Evolutionary conservation across 2,329 filamentous ascomycete species (phyloP).

Genomic region (Arthrobotrys entomopaga): DNA sequence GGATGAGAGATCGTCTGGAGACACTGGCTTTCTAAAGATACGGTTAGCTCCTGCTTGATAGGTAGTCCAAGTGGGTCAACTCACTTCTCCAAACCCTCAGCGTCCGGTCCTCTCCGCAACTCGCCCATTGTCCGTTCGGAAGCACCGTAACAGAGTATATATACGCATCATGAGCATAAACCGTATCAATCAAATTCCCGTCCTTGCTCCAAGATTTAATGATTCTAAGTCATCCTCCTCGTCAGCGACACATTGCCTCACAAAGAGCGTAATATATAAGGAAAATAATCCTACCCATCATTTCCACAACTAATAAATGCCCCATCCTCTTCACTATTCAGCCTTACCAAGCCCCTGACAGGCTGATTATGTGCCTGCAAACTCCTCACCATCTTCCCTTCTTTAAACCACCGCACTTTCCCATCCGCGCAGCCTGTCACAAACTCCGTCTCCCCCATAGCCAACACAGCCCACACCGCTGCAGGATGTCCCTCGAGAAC

Average conservation of each 20-base stretch:
- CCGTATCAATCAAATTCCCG: conserved; percentile 78
- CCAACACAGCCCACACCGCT: conserved; percentile 90
- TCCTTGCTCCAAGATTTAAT: conserved; percentile 87
- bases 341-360: conserved; percentile 84
- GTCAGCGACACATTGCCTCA: no score
- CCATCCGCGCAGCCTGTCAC: conserved; percentile 83
- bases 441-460: conserved; percentile 80
- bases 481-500: conserved; percentile 79
- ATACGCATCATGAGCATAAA: conserved; percentile 91
- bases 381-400: conserved; percentile 72
- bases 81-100: conserved; percentile 85
- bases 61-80: background rate
- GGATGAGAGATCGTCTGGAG: conserved; percentile 96
- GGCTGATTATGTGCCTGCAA: conserved; percentile 80
- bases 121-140: conserved; percentile 86
- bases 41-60: background rate
- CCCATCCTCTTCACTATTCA: conserved; percentile 69
- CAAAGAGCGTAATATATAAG: background rate
- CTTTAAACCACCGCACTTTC: conserved; percentile 82
- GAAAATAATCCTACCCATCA: conserved; percentile 69
- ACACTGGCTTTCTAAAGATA: conserved; percentile 68
- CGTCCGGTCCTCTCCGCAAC: conserved; percentile 93
- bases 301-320: conserved; percentile 97
- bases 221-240: conserved; percentile 61
- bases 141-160: conserved; percentile 85